phyloP scores from a whole-genome alignment of 257 asterid species.

The Handroanthus guayacan region DNA sequence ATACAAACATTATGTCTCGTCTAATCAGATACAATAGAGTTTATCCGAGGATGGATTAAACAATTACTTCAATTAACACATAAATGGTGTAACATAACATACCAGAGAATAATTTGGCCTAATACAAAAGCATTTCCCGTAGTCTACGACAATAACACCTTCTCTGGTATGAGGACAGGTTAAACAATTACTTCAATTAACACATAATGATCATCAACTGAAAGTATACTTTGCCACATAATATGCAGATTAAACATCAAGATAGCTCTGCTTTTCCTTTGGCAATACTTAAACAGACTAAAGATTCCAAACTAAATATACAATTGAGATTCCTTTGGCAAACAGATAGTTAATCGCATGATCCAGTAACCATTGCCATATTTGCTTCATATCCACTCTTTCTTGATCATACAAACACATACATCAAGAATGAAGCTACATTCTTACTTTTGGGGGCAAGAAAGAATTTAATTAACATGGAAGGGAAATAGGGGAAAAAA shows the following conservation, averaged over 20 bases:
- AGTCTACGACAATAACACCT: too few relatives aligned
- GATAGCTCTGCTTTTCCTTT: neutral
- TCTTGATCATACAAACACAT: conserved; percentile 17
- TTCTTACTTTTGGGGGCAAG: neutral
- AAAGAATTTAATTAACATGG: too few relatives aligned
- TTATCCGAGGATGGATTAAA: neutral
- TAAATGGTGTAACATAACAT: too few relatives aligned
- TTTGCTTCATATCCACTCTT: neutral
- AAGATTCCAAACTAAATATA: neutral
- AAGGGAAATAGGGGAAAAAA: neutral
- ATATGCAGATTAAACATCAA: neutral
- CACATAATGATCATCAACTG: neutral
- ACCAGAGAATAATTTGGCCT: too few relatives aligned
- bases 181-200: too few relatives aligned
- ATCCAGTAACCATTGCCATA: neutral
- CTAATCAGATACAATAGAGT: neutral
- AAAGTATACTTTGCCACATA: conserved; percentile 2
- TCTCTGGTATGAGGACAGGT: too few relatives aligned
- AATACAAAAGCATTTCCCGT: too few relatives aligned
- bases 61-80: neutral
- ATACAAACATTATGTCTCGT: neutral
- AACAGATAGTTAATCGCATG: neutral
- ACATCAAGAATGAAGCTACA: neutral
- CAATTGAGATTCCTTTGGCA: neutral
- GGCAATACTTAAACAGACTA: neutral